Evolutionary conservation across 2,329 filamentous ascomycete genomes (phyloP).

Genomic region (Lachnellula cervina): DNA sequence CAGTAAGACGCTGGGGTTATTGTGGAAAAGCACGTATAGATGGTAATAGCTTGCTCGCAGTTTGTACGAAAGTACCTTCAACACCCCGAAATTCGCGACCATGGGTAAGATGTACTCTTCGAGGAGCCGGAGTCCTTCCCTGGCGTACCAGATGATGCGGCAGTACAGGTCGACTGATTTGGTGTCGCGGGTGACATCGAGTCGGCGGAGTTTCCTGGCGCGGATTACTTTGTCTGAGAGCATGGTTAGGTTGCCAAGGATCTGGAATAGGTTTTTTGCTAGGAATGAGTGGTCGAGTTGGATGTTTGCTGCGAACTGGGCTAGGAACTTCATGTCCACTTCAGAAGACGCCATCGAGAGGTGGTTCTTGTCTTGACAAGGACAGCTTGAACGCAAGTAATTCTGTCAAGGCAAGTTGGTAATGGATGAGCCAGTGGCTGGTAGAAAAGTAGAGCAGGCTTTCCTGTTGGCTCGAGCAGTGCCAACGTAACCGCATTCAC

Average conservation of each 20-base stretch:
- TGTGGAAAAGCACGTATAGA: conserved; percentile 94
- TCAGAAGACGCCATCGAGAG: conserved; percentile 83
- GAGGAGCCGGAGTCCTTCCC: conserved; percentile 83
- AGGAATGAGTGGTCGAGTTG: conserved; percentile 73
- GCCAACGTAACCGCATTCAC: background rate
- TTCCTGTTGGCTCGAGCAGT: background rate
- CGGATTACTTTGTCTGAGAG: conserved; percentile 78
- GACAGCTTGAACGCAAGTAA: background rate
- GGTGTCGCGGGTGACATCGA: conserved; percentile 74
- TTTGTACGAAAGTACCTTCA: conserved; percentile 88
- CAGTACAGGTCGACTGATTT: conserved; percentile 78
- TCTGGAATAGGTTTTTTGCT: conserved; percentile 79
- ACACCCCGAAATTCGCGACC: conserved; percentile 71
- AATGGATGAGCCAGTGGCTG: background rate
- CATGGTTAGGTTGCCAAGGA: conserved; percentile 84
- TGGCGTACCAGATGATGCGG: conserved; percentile 92
- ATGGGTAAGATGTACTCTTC: conserved; percentile 84
- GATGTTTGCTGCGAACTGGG: conserved; percentile 77
- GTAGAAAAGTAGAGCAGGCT: background rate
- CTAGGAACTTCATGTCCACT: conserved; percentile 96
- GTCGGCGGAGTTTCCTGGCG: conserved; percentile 74
- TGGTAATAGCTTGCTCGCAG: conserved; percentile 92
- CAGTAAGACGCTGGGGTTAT: conserved; percentile 64
- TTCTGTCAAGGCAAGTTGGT: too few species aligned
- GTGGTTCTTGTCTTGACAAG: background rate